Conservation (phyloP, 2,329 filamentous ascomycete genomes). For the Chaetothyriales sp. region DNA sequence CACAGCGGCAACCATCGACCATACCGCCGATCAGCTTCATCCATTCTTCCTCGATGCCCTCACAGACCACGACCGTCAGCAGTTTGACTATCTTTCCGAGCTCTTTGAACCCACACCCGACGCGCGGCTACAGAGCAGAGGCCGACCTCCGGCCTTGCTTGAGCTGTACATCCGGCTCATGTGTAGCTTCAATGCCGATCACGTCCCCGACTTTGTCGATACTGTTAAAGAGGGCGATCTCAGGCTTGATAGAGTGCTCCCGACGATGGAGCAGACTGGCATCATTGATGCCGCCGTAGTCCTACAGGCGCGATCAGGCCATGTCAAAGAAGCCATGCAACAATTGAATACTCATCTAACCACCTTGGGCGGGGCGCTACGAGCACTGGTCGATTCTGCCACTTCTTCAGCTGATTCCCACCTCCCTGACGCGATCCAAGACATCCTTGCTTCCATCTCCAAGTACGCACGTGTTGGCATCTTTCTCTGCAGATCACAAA, state of each 20-base stretch:
- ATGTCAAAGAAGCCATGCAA: slow-evolving; percentile 69
- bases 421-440: slow-evolving; percentile 54
- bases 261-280: slow-evolving; percentile 75
- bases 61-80: slow-evolving; percentile 46
- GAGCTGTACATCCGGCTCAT: slow-evolving; percentile 84
- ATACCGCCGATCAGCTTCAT: slow-evolving; percentile 51
- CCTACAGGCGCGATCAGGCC: slow-evolving; percentile 76
- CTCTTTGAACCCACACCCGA: slow-evolving; percentile 51
- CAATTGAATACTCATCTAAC: slow-evolving; percentile 68
- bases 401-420: slow-evolving; percentile 39
- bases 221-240: slow-evolving; percentile 63
- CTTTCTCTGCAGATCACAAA: slow-evolving; percentile 86
- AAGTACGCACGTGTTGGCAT: slow-evolving; percentile 89
- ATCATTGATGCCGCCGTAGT: slow-evolving; percentile 88
- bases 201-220: slow-evolving; percentile 76
- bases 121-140: slow-evolving; percentile 17
- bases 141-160: slow-evolving; percentile 36
- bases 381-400: slow-evolving; percentile 39
- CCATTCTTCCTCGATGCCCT: slow-evolving; percentile 50
- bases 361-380: slow-evolving; percentile 63
- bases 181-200: slow-evolving; percentile 68
- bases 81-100: slow-evolving; percentile 63
- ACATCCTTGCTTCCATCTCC: slow-evolving; percentile 63
- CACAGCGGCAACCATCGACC: slow-evolving; percentile 52
- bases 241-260: slow-evolving; percentile 64